A percentile compares a stretch with the other conserved stretches of the same genome.
These are phyloP conservation scores for Cystobasidium tubakii DNA, from an alignment of 768 basidiomycete species.

Conservation along the genomic window DNA sequence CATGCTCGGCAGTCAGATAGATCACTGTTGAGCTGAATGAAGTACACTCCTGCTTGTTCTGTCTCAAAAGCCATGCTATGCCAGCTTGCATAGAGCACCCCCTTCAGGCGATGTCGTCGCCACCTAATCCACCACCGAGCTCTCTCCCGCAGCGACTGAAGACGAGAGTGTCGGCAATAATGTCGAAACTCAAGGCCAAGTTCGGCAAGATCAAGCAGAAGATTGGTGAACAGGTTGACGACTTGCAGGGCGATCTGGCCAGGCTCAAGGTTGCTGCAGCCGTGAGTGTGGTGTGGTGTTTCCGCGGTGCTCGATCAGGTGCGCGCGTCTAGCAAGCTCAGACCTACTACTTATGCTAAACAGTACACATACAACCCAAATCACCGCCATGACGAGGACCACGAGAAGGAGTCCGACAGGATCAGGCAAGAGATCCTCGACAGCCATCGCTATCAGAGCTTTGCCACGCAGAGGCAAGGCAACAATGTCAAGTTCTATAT, in stretches of 20 bases:
- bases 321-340: background rate
- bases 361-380: background rate
- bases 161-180: background rate
- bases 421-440: constrained; percentile 68
- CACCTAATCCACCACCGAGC: background rate
- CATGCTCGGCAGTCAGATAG: too few relatives aligned
- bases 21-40: too few relatives aligned
- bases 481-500: constrained; percentile 77
- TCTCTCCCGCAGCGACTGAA: background rate
- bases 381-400: constrained; percentile 57
- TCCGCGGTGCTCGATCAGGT: background rate
- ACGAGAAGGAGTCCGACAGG: constrained; percentile 57
- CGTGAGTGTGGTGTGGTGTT: background rate
- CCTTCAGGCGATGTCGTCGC: background rate
- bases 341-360: background rate
- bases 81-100: background rate
- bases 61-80: too few relatives aligned
- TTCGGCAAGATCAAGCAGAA: background rate
- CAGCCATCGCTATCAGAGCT: constrained; percentile 75
- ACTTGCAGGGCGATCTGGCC: constrained; percentile 6
- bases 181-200: constrained; percentile 21
- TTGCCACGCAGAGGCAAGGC: constrained; percentile 64
- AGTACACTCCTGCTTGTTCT: too few relatives aligned
- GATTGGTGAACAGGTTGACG: constrained; percentile 7
- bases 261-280: constrained; percentile 12